phyloP scores from a whole-genome alignment of 1,284 basidiomycete species.

The Pseudozyma pruni region DNA sequence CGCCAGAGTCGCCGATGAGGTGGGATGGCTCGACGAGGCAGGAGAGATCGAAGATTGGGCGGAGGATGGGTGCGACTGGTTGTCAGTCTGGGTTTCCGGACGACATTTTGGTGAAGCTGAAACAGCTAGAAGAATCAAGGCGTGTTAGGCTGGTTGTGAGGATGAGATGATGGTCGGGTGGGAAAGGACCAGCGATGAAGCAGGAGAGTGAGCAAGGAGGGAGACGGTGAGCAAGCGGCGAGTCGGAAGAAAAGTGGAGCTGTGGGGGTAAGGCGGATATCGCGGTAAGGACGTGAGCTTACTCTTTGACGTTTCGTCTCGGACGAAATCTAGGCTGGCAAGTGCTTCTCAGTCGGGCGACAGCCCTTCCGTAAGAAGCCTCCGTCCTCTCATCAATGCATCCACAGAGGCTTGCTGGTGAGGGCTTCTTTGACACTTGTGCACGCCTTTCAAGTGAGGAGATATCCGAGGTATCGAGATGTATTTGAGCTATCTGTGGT shows the following conservation, averaged over 20 bases:
- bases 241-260: no score
- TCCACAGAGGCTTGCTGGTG: no score
- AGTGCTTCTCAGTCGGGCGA: no score
- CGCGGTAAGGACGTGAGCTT: background rate
- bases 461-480: no score
- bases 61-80: slow-evolving; percentile 12
- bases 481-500: no score
- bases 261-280: slow-evolving; percentile 3
- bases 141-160: background rate
- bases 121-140: background rate
- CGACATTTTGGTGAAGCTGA: slow-evolving; percentile 4
- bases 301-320: background rate
- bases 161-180: background rate
- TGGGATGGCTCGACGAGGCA: slow-evolving; percentile 20
- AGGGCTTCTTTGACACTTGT: no score
- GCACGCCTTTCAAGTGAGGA: no score
- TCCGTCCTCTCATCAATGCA: no score
- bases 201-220: background rate
- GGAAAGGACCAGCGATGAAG: no score
- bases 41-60: slow-evolving; percentile 18
- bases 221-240: no score
- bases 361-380: no score
- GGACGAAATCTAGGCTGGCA: no score
- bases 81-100: slow-evolving; percentile 6
- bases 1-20: slow-evolving; percentile 27